Percentiles rank a stretch among this genome's conserved stretches.
phyloP scores from a whole-genome alignment of 176 grass and related monocot species.

The Secale cereale region DNA sequence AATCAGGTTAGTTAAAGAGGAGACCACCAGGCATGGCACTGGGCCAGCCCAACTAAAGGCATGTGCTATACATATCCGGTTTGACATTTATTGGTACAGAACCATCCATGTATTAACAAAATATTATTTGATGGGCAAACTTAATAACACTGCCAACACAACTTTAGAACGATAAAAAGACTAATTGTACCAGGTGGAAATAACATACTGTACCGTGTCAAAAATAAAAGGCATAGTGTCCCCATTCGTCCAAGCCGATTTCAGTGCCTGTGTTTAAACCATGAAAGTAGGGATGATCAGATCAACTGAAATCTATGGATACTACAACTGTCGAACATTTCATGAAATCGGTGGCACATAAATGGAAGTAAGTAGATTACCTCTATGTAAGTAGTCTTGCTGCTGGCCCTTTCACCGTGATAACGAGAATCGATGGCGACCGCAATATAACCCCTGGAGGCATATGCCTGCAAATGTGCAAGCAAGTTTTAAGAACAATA shows the following conservation, averaged over 20 bases:
- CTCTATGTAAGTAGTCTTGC: conserved; percentile 62
- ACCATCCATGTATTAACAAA: neutral
- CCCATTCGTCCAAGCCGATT: conserved; percentile 72
- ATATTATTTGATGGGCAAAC: neutral
- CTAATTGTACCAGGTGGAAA: conserved; percentile 9
- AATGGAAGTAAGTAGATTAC: conserved; percentile 42
- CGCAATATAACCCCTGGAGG: conserved; percentile 77
- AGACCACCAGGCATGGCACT: neutral
- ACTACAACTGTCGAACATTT: neutral
- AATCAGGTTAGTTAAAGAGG: neutral
- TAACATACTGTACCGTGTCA: conserved; percentile 72
- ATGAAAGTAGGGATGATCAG: conserved; percentile 2
- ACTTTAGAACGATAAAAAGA: neutral
- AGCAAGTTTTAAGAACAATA: neutral
- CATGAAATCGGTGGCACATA: neutral
- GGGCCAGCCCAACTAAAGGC: neutral
- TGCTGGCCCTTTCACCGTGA: conserved; percentile 85
- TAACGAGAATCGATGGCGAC: conserved; percentile 89
- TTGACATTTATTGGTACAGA: neutral
- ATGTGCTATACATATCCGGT: neutral
- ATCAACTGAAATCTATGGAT: neutral
- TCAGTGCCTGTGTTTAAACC: conserved; percentile 61
- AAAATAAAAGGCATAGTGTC: conserved; percentile 92
- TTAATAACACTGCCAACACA: neutral
- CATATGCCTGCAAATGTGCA: conserved; percentile 68